These are phyloP conservation scores for Setaria italica DNA, from an alignment of 202 grass and related monocot species.

Conservation along the genomic window DNA sequence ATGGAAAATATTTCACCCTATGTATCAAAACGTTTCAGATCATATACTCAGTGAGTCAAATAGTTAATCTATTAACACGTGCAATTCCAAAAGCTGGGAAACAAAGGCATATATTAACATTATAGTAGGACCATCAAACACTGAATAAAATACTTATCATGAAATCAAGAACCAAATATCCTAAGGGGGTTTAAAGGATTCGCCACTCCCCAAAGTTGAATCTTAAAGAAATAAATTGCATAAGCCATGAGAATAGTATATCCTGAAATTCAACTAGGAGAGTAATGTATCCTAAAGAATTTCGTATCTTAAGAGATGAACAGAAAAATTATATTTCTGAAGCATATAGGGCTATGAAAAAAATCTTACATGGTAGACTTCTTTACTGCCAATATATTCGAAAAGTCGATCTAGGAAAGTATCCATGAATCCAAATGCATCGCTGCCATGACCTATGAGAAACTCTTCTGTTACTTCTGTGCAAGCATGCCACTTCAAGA, in stretches of 20 bases:
- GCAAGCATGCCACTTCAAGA: constrained; percentile 9
- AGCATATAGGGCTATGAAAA: constrained; percentile 20
- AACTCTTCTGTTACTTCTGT: constrained; percentile 33
- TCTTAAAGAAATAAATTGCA: background rate
- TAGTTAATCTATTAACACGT: background rate
- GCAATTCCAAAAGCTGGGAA: background rate
- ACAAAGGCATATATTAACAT: background rate
- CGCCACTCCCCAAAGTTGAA: background rate
- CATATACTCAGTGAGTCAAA: constrained; percentile 20
- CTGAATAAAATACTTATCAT: constrained; percentile 13
- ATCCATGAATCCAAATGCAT: constrained; percentile 85
- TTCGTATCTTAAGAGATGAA: background rate
- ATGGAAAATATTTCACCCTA: constrained; percentile 29
- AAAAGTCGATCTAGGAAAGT: constrained; percentile 89
- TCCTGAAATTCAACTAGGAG: background rate
- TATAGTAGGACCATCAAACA: background rate
- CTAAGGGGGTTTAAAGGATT: constrained; percentile 8
- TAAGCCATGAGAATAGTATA: background rate
- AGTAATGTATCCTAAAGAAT: background rate
- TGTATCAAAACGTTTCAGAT: constrained; percentile 21
- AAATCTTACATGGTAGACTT: constrained; percentile 73
- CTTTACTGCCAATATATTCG: constrained; percentile 82
- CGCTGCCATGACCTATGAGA: constrained; percentile 66
- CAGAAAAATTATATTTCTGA: constrained; percentile 24
- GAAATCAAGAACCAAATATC: constrained; percentile 37